Conservation (phyloP, 2,329 filamentous ascomycete species). For the Colletotrichum incanum region DNA sequence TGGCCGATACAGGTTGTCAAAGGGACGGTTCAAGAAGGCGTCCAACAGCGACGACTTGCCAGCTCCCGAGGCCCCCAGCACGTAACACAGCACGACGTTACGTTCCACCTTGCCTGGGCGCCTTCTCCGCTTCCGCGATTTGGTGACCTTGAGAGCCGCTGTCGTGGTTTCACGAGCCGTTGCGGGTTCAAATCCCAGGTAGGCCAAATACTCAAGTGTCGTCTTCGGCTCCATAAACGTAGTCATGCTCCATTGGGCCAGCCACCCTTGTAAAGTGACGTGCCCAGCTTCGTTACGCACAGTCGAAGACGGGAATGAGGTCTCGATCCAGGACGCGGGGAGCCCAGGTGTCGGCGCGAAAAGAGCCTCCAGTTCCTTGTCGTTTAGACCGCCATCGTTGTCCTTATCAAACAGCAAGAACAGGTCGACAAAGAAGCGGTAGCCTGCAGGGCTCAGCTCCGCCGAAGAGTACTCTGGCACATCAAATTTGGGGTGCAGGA, state of each 20-base stretch:
- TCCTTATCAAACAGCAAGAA: constrained; percentile 97
- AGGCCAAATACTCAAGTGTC: constrained; percentile 95
- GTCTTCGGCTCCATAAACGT: constrained; percentile 97
- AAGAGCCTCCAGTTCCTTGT: constrained; percentile 85
- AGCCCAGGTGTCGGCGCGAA: constrained; percentile 95
- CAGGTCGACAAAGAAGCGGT: constrained; percentile 97
- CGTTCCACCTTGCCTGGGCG: constrained; percentile 89
- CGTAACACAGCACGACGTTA: constrained; percentile 94
- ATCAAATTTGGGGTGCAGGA: constrained; percentile 93
- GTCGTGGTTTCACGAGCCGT: constrained; percentile 84
- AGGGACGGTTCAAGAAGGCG: constrained; percentile 90
- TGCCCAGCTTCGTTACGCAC: constrained; percentile 96
- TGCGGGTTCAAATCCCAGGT: constrained; percentile 91
- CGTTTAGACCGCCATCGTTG: constrained; percentile 94
- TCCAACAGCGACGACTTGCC: constrained; percentile 95
- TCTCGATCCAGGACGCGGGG: constrained; percentile 88
- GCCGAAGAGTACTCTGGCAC: constrained; percentile 93
- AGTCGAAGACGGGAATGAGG: constrained; percentile 91
- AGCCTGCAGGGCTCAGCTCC: constrained; percentile 93
- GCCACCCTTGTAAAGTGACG: constrained; percentile 96
- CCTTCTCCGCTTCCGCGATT: constrained; percentile 87
- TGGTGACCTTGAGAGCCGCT: constrained; percentile 91
- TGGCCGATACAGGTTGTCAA: constrained; percentile 86
- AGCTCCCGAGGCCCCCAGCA: constrained; percentile 86
- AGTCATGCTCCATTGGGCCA: constrained; percentile 99